phyloP scores from a whole-genome alignment of 139 green algal genomes.

The Haematococcus lacustris region DNA sequence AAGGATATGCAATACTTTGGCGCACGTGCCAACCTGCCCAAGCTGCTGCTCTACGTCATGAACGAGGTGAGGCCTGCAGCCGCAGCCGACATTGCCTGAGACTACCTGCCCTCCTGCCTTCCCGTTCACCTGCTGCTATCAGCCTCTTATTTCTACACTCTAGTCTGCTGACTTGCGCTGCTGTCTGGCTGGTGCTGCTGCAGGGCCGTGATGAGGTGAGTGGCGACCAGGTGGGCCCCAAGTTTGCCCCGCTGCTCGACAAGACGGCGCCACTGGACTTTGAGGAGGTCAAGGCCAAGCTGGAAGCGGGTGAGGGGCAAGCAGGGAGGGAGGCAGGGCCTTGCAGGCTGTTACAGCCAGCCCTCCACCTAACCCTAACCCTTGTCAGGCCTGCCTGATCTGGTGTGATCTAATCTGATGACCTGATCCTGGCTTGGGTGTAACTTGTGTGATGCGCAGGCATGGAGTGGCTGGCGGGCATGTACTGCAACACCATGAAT shows the following conservation, averaged over 20 bases:
- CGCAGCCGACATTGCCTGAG: background rate
- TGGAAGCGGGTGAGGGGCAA: no score
- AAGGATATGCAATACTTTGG: slow-evolving; percentile 74
- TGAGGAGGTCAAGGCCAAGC: slow-evolving; percentile 40
- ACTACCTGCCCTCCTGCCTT: no score
- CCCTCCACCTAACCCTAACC: no score
- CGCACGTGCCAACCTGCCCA: slow-evolving; percentile 64
- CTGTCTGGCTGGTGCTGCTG: no score
- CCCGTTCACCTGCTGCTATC: background rate
- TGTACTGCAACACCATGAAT: slow-evolving; percentile 73
- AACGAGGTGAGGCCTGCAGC: slow-evolving; percentile 25
- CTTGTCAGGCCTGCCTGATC: no score
- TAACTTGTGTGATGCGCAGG: no score
- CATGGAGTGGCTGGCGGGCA: slow-evolving; percentile 61
- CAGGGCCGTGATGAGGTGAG: slow-evolving; percentile 61
- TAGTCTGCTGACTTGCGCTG: no score
- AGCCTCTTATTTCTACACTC: background rate
- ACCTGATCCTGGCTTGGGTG: no score
- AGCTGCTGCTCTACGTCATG: slow-evolving; percentile 63
- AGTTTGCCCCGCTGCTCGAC: slow-evolving; percentile 32
- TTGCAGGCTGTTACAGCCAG: no score
- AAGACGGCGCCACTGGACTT: slow-evolving; percentile 46
- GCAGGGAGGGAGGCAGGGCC: no score
- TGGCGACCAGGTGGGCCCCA: slow-evolving; percentile 51
- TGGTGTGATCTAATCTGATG: no score